Evolutionary conservation across 805 yeast genomes (phyloP), one percentile per base, ranked within the genome.

Genomic region (Candida morakotiae): DNA sequence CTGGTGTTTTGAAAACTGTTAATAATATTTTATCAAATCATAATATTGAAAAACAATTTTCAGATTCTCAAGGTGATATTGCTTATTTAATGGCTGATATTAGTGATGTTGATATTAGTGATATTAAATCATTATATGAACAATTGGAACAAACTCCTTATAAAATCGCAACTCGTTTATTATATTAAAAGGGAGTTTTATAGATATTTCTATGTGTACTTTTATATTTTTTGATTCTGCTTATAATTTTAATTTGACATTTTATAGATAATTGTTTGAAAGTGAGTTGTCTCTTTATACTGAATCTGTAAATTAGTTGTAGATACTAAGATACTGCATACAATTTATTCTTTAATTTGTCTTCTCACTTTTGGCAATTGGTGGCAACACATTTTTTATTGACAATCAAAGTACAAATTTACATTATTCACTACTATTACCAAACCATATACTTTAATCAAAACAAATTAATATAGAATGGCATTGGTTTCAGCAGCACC

Each of bases 51-150:
- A 91, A 93, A 68, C 98, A 93, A 72, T 93, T 81, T 69, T 84
- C 97, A n/a, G 98, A 93, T 62, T 88, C 97, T 18, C 79, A 85
- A 58, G 96, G 96, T 47, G 95, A 87, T 42, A 83, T 93, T 56
- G 98, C 98, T 41, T 93, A 93, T 69, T 75, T 93, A 64, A 89
- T 93, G 95, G 97, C 98, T 27, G 98, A 93, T 67, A 87, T 93
- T 54, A 77, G 93, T 28, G 85, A 85, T 47, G 97, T 91, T 37
- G 77, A 81, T 51, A 69, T 72, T 43, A 78, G 79, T 46, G 96
- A 88, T 58, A 87, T 93, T 67, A 87, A 85, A 65, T 69, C 78
- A 18, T 75, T 93, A 47, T 82, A 89, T 62, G 85, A 85, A 56
- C 83, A 84, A 61, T 77, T 93, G 53, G 94, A 84, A 64, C 77